These are phyloP conservation scores for Nicotiana noctiflora DNA, from an alignment of 257 asterid species.

Conservation along the genomic window DNA sequence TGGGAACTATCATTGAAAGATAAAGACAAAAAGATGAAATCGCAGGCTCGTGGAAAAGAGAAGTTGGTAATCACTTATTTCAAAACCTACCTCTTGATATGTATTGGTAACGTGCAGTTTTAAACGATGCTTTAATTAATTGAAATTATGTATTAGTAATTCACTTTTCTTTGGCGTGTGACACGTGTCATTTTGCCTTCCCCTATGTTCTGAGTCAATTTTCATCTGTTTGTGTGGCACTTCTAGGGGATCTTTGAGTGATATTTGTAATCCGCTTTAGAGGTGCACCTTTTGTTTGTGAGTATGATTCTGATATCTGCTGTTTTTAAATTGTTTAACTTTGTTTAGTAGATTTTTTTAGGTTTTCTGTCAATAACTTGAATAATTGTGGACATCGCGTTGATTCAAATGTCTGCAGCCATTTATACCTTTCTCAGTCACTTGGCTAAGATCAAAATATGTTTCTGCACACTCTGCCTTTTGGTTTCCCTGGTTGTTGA, in stretches of 20 bases:
- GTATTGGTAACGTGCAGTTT: not conserved
- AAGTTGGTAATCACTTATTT: slow-evolving; percentile 39
- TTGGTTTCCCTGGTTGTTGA: not conserved
- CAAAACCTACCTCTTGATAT: not conserved
- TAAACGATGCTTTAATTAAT: not conserved
- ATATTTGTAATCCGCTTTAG: not conserved
- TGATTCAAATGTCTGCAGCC: not conserved
- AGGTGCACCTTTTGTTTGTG: not conserved
- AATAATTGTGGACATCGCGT: not conserved
- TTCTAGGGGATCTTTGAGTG: not conserved
- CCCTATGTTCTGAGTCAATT: not conserved
- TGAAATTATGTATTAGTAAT: not conserved
- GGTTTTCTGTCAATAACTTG: not conserved
- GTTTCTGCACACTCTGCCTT: not conserved
- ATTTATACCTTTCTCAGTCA: not conserved
- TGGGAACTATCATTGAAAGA: slow-evolving; percentile 82
- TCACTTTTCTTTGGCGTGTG: not conserved
- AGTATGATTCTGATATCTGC: not conserved
- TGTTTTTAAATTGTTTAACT: not conserved
- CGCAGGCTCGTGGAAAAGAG: slow-evolving; percentile 41
- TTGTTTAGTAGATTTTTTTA: not conserved
- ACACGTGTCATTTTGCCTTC: not conserved
- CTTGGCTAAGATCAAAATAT: not conserved
- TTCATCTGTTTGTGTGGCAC: not conserved
- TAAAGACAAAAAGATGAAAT: slow-evolving; percentile 64